A percentile compares a stretch with the other conserved stretches of the same genome.
phyloP scores from a whole-genome alignment of 495 filamentous ascomycete genomes.

The Penicillium argentinense region DNA sequence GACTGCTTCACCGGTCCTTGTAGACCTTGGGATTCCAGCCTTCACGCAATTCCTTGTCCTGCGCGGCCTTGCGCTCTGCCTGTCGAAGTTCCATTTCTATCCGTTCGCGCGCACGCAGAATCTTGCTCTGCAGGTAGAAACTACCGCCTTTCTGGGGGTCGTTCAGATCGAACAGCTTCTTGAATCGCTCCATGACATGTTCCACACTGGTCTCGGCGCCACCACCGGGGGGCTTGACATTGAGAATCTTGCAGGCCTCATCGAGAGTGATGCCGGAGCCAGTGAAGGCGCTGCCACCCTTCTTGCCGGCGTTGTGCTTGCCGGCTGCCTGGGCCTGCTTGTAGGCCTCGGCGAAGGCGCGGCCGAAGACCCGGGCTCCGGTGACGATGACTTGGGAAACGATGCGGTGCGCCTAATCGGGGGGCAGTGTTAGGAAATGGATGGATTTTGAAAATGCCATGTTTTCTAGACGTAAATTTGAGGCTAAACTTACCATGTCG shows the following conservation, averaged over 20 bases:
- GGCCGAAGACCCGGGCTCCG: constrained; percentile 86
- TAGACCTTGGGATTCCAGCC: constrained; percentile 95
- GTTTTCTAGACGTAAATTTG: neutral
- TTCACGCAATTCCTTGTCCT: constrained; percentile 69
- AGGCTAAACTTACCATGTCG: constrained; percentile 30
- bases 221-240: constrained; percentile 83
- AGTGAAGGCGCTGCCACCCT: constrained; percentile 48
- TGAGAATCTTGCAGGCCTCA: constrained; percentile 96
- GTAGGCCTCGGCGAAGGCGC: constrained; percentile 89
- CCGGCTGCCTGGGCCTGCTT: constrained; percentile 85
- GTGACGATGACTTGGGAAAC: constrained; percentile 90
- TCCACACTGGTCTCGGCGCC: constrained; percentile 80
- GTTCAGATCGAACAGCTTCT: constrained; percentile 90
- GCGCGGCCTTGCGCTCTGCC: constrained; percentile 47
- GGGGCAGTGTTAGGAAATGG: constrained; percentile 4
- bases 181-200: constrained; percentile 80
- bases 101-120: constrained; percentile 84
- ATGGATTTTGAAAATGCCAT: neutral
- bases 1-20: constrained; percentile 68
- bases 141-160: constrained; percentile 93
- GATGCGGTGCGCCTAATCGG: constrained; percentile 81
- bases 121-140: constrained; percentile 97
- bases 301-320: constrained; percentile 70
- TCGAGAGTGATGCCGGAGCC: constrained; percentile 81
- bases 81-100: constrained; percentile 76